A percentile compares a stretch with the other conserved stretches of the same genome.
phyloP scores from a whole-genome alignment of 1,284 basidiomycete species.

The Sanghuangporus baumii region DNA sequence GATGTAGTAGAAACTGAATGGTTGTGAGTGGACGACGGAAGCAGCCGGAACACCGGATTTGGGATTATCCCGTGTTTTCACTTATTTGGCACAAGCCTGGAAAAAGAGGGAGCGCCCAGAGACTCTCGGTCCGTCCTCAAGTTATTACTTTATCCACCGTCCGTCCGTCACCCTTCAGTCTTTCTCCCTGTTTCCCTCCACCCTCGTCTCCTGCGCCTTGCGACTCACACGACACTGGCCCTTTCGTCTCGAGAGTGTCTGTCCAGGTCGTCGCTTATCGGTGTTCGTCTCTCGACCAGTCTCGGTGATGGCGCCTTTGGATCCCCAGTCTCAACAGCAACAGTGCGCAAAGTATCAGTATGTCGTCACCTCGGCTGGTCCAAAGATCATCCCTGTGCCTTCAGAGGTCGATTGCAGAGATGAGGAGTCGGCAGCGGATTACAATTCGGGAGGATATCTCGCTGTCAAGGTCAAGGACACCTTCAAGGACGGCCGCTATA shows the following conservation, averaged over 20 bases:
- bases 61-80: not conserved
- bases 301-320: constrained; percentile 49
- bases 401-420: constrained; percentile 57
- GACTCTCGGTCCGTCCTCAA: not conserved
- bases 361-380: constrained; percentile 57
- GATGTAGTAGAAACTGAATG: not conserved
- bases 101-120: not conserved
- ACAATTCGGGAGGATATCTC: constrained; percentile 78
- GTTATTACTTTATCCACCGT: not conserved
- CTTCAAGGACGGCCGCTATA: constrained; percentile 78
- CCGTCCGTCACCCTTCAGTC: not conserved
- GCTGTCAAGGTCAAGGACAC: constrained; percentile 69
- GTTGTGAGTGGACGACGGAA: not conserved
- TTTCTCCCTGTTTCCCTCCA: constrained; percentile 18
- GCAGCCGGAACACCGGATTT: not conserved
- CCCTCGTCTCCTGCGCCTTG: constrained; percentile 15
- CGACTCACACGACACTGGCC: not conserved
- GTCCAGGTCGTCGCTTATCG: not conserved
- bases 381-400: constrained; percentile 61
- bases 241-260: not conserved
- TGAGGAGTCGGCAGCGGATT: constrained; percentile 75
- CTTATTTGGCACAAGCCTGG: not conserved
- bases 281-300: not conserved
- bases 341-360: constrained; percentile 69
- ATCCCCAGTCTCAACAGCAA: constrained; percentile 29